Evolutionary conservation across 1,284 basidiomycete species (phyloP), one percentile per base, ranked within the genome.

Genomic region (Leccinum subrobustum): DNA sequence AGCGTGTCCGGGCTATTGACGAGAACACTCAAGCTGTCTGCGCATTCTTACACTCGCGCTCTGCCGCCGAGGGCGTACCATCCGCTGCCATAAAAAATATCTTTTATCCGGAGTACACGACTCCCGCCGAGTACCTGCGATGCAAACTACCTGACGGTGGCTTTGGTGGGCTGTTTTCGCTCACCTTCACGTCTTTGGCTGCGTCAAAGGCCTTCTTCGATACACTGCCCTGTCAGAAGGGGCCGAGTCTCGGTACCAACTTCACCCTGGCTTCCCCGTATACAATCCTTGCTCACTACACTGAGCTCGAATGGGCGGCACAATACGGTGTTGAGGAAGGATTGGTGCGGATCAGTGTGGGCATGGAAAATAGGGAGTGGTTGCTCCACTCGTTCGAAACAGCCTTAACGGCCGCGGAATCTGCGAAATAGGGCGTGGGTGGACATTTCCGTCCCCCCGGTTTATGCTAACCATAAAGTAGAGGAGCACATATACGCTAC

Each of bases 231-330:
- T 95, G 89, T 74, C 85, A 86, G 64, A 99, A 98, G 74, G 97
- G 96, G 1, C 97, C 96, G 0, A 92, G 89, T 69, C 82, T 98
- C 20, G 96, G 96, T 1, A 98, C 96, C 37, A 98, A 95, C 79
- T 97, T 98, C 75, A 98, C 96, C 1, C 83, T 97, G 14, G 94
- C 93, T 27, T 93, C 88, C 68, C 96, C 96, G 23, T 99, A 95
- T 74, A 91, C 94, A 3, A 89, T 99, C 63, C 81, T 99, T 23
- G 97, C 94, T 25, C 97, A 99, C 74, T 98, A 91, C 68, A 73
- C 79, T 3, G 97, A 99, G 76, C 77, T 98, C 60, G 92, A 92
- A 35, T 99, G 97, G 97, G 96, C 95, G 5, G 87, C 84, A 31
- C 75, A 80, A 63, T 95, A 86, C 74, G 96, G 94, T 16, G 94